Evolutionary conservation across 2,329 filamentous ascomycete genomes (phyloP).

Genomic region (Pseudogymnoascus sp.): DNA sequence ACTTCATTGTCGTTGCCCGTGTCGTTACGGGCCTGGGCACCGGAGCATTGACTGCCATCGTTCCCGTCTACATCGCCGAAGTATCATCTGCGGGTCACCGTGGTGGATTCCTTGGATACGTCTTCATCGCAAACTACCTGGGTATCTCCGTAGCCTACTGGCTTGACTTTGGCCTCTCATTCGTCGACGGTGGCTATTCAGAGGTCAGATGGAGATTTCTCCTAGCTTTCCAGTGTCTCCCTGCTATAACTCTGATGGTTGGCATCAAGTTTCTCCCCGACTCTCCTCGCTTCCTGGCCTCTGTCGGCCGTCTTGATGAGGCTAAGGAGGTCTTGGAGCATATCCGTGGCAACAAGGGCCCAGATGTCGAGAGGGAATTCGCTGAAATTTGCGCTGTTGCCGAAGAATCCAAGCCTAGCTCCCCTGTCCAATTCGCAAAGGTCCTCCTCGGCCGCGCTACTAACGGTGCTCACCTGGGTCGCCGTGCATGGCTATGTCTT

Average conservation of each 20-base stretch:
- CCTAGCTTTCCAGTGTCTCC: constrained; percentile 31
- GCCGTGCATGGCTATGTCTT: constrained; percentile 38
- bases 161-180: constrained; percentile 35
- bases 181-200: constrained; percentile 21
- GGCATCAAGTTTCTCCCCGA: constrained; percentile 40
- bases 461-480: constrained; percentile 30
- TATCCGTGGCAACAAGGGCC: constrained; percentile 11
- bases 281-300: constrained; percentile 30
- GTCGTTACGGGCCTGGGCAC: constrained; percentile 29
- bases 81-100: constrained; percentile 24
- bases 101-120: constrained; percentile 25
- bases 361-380: constrained; percentile 24
- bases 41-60: constrained; percentile 28
- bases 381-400: constrained; percentile 32
- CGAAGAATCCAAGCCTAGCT: constrained; percentile 28
- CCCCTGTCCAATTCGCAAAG: constrained; percentile 34
- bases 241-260: constrained; percentile 34
- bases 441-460: constrained; percentile 32
- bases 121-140: constrained; percentile 27
- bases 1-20: constrained; percentile 29
- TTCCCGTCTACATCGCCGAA: constrained; percentile 27
- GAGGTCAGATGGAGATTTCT: constrained; percentile 27
- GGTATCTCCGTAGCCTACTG: constrained; percentile 28
- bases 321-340: constrained; percentile 16
- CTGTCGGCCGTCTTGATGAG: constrained; percentile 14